Base-by-base conservation (phyloP, 1,284 basidiomycete genomes). In the Austropuccinia psidii region DNA sequence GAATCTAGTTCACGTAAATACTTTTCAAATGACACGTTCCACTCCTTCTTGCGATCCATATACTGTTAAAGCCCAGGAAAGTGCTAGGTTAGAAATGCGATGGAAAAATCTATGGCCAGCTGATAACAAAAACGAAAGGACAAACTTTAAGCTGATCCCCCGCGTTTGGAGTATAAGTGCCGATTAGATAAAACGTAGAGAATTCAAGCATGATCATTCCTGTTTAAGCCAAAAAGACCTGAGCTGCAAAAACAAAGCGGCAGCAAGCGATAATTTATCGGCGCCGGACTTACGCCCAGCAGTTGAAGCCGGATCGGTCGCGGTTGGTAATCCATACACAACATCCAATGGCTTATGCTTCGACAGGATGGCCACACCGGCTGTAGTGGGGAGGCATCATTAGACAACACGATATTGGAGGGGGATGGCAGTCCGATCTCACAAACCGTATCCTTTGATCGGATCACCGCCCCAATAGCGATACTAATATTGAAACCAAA, bases 191-290 rank as follows among this genome's bases (percentile, higher is more conserved):
- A 39, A 72, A 72, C 8, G 41, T 45, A 19, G 43, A 47, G 24
- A 72, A 72, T 57, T 72, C 69, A n/a, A 72, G 58, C 24, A 31
- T 72, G 41, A 72, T 35, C 31, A 72, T 61, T 1, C 76, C 77
- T 77, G n/a, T n/a, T n/a, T n/a, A n/a, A n/a, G n/a, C n/a, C n/a
- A n/a, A n/a, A n/a, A n/a, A n/a, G n/a, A n/a, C n/a, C n/a, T n/a
- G n/a, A n/a, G n/a, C n/a, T n/a, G n/a, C n/a, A n/a, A n/a, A n/a
- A n/a, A n/a, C n/a, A n/a, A n/a, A n/a, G n/a, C n/a, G n/a, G n/a
- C n/a, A n/a, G n/a, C n/a, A n/a, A n/a, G n/a, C n/a, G n/a, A n/a
- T n/a, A n/a, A n/a, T n/a, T n/a, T n/a, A n/a, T n/a, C n/a, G n/a
- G n/a, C n/a, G n/a, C n/a, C n/a, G n/a, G 27, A 45, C 67, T 69